Base-by-base conservation (phyloP, 257 asterid species). In the Linderniella brevidens region DNA sequence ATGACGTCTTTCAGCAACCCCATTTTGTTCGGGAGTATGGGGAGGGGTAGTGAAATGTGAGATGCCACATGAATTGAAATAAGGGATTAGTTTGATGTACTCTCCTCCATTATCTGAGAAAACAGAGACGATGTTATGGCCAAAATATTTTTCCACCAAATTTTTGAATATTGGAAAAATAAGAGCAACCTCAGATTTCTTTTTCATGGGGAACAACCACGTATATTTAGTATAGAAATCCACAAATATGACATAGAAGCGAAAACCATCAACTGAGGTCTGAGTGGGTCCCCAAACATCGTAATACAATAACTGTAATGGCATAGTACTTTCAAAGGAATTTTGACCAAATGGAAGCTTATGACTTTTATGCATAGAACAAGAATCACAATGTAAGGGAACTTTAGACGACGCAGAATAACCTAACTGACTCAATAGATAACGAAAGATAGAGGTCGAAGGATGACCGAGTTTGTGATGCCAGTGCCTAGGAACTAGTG, bases 11-110 rank as follows among this genome's bases (percentile, higher is more conserved):
- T 52, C 54, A 0, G 53, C 47, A 58, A 17, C 17, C 4, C 57
- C 54, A 51, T 58, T 58, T 29, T 59, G 58, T 15, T 62, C 51
- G 0, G 64, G 55, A 11, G 68, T 51, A 13, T 62, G 64, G 0
- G 63, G 58, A 0, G 60, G 50, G 3, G 58, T 36, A 14, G 64
- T 46, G 38, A 50, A 38, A 14, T 52, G 63, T 0, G 46, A 0
- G 9, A 62, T 62, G 9, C 55, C 52, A n/a, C 48, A 12, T 48
- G 3, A 5, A 29, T 13, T 35, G 41, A 19, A 3, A 41, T 47
- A 2, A 0, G 5, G 48, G 4, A 35, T 10, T n/a, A 50, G 50
- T 7, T 11, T 13, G 44, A 35, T 2, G 4, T 13, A 13, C 25
- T 12, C 48, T 8, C 48, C 48, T 8, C 48, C 48, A 43, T 43